Percentiles rank a stretch among this genome's conserved stretches.
Conservation (phyloP, 75 land plant species). For the Pseudotsuga menziesii region DNA sequence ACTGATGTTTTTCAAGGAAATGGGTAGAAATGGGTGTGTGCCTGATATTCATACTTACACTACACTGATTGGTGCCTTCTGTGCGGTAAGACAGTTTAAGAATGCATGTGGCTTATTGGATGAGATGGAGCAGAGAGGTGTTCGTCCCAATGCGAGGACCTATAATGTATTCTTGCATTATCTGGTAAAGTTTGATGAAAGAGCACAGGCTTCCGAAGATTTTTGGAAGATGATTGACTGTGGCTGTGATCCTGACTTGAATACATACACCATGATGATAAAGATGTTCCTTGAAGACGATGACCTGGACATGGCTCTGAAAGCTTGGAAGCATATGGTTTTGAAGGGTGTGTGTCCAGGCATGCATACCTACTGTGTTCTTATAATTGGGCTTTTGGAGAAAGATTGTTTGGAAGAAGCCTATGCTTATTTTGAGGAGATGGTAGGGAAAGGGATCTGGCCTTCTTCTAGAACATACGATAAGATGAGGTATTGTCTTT, state of each 20-base stretch:
- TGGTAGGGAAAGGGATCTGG: constrained; percentile 55
- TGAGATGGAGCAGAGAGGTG: constrained; percentile 47
- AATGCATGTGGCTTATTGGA: constrained; percentile 41
- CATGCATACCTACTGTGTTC: constrained; percentile 40
- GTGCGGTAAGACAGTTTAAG: constrained; percentile 39
- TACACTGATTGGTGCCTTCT: constrained; percentile 62
- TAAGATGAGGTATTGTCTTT: constrained; percentile 35
- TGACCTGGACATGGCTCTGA: constrained; percentile 34
- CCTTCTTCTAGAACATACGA: constrained; percentile 36
- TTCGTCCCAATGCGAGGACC: constrained; percentile 49
- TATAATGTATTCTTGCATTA: constrained; percentile 48
- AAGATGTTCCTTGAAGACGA: constrained; percentile 42
- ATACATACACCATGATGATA: constrained; percentile 47
- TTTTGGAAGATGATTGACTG: constrained; percentile 35
- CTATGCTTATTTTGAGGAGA: constrained; percentile 46
- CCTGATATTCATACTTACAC: constrained; percentile 60
- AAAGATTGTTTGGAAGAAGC: constrained; percentile 43
- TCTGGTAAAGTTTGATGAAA: constrained; percentile 31
- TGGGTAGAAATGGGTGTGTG: constrained; percentile 45
- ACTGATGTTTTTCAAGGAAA: constrained; percentile 43
- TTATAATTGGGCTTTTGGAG: constrained; percentile 40
- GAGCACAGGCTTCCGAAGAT: constrained; percentile 45
- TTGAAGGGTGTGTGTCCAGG: constrained; percentile 42
- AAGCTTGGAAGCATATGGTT: constrained; percentile 53
- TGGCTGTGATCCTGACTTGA: constrained; percentile 40